Conservation (phyloP, 1,284 basidiomycete genomes). For the Mrakiaceae sp. region DNA sequence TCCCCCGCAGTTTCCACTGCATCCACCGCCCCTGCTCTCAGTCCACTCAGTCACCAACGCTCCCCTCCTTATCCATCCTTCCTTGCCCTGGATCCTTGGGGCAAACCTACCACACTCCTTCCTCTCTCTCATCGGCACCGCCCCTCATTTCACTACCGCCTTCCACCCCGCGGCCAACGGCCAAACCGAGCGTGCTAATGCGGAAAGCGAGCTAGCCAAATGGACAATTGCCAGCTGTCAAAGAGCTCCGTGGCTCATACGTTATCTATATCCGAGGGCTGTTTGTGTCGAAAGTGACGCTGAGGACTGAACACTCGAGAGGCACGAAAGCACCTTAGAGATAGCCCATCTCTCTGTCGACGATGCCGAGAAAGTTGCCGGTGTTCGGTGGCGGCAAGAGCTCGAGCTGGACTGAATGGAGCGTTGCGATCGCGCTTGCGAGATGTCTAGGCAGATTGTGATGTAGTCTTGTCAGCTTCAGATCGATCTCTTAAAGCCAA, state of each 20-base stretch:
- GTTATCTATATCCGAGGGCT: too few species aligned
- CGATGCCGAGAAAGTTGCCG: background rate
- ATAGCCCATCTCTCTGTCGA: background rate
- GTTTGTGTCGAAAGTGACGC: too few species aligned
- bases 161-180: constrained; percentile 26
- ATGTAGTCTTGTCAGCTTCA: background rate
- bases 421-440: background rate
- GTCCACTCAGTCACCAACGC: too few species aligned
- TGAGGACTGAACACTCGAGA: too few species aligned
- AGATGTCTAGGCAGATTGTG: background rate
- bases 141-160: constrained; percentile 17
- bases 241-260: too few species aligned
- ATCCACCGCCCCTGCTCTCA: too few species aligned
- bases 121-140: background rate
- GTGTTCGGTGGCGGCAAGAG: background rate
- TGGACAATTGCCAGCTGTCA: too few species aligned
- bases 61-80: too few species aligned
- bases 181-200: constrained; percentile 22
- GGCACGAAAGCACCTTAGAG: too few species aligned
- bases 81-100: too few species aligned
- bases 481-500: background rate
- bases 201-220: too few species aligned
- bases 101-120: constrained; percentile 4
- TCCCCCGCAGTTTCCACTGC: too few species aligned
- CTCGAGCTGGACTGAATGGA: background rate